Evolutionary conservation across 257 asterid genomes (phyloP), one percentile per base, ranked within the genome.

Genomic region (Anisodus acutangulus): DNA sequence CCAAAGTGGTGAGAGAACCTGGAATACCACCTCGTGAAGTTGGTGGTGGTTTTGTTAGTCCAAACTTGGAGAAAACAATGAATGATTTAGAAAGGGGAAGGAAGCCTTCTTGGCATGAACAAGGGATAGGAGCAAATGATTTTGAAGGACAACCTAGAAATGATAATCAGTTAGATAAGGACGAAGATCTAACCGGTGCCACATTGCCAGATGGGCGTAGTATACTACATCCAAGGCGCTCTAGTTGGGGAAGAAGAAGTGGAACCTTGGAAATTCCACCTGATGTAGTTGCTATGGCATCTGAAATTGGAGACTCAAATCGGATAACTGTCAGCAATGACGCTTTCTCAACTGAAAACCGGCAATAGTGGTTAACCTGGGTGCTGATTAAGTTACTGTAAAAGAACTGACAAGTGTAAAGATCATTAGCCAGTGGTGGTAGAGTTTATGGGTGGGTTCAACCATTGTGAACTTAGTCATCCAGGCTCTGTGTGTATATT

Each of bases 1-100:
- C 94, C 7, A 88, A 86, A 85, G 91, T 93, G 85, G 89, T 76
- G 84, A 91, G 79, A 74, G 90, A 86, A 78, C 41, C 89, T 4
- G 67, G 54, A 60, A 35, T 83, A 71, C 89, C 87, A 6, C 53
- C 93, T 64, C 87, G 84, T 11, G 82, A 86, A 8, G 84, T 87
- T 15, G 87, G 88, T 26, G 88, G 85, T 59, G 85, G 89, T 80
- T 87, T 87, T 51, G 82, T 72, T 35, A 85, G 89, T 71, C 85
- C 90, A 74, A 87, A 83, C 83, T 80, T 78, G 85, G 85, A 47
- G 82, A 89, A 83, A 67, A 88, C 84, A 12, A 69, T 31, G 83
- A 62, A 60, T 7, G 84, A 82, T 49, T 19, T 85, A 22, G 91
- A 89, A 79, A 68, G 74, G 78, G 88, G 88, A 84, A 86, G 87